These are phyloP conservation scores for Hypoxylon intermedium DNA, from an alignment of 495 filamentous ascomycete genomes.

Conservation along the genomic window DNA sequence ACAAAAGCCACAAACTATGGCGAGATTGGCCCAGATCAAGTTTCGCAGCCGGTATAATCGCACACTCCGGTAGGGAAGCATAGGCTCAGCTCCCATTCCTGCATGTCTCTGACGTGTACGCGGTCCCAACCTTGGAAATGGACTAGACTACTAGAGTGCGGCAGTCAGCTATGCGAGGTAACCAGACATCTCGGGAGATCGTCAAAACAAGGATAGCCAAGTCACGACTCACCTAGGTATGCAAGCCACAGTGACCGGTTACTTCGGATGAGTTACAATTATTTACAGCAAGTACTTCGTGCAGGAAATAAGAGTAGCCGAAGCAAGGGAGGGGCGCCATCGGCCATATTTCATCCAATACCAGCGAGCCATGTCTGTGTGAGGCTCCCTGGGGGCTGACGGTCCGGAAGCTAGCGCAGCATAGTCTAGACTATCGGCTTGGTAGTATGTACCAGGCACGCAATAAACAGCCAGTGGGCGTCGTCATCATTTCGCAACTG, in stretches of 20 bases:
- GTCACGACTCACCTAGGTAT: conserved; percentile 2
- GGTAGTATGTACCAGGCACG: conserved; percentile 9
- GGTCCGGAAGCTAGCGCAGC: conserved; percentile 3
- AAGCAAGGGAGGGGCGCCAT: conserved; percentile 19
- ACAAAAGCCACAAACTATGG: conserved; percentile 25
- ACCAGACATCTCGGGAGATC: conserved; percentile 27
- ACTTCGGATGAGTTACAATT: conserved; percentile 9
- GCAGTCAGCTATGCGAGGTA: not conserved
- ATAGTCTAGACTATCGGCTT: conserved; percentile 11
- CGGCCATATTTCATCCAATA: conserved; percentile 22
- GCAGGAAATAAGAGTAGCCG: not conserved
- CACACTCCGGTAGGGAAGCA: conserved; percentile 6
- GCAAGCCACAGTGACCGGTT: conserved; percentile 1
- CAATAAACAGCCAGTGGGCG: conserved; percentile 4
- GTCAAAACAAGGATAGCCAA: conserved; percentile 4
- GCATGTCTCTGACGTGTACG: conserved; percentile 16
- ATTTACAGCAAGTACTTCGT: conserved; percentile 3
- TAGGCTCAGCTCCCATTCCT: conserved; percentile 14
- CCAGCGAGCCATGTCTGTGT: conserved; percentile 13
- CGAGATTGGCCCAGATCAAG: conserved; percentile 5
- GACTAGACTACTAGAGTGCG: not conserved
- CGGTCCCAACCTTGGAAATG: not conserved
- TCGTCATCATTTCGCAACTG: conserved; percentile 27
- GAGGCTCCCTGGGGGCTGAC: conserved; percentile 9
- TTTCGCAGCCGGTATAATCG: not conserved